Evolutionary conservation across 75 land plant genomes (phyloP).

Genomic region (Selaginella tamariscina): DNA sequence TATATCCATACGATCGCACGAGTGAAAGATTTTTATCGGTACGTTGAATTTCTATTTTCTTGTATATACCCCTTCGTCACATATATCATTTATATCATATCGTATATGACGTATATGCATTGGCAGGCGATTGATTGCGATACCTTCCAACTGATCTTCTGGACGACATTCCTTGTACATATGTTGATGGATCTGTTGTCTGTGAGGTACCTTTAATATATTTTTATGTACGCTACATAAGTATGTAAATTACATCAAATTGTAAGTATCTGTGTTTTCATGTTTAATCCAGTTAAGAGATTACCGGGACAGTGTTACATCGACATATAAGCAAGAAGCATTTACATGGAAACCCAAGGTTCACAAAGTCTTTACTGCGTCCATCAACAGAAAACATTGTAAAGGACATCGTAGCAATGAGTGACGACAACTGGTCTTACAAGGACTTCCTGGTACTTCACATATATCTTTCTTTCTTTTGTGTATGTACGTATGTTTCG

Average conservation of each 20-base stretch:
- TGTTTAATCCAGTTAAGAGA: constrained; percentile 60
- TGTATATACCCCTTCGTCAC: not conserved
- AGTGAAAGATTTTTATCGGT: constrained; percentile 67
- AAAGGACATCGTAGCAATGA: constrained; percentile 66
- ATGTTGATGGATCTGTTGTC: constrained; percentile 50
- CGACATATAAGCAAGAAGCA: constrained; percentile 20
- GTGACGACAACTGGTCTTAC: constrained; percentile 79
- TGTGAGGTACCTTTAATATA: constrained; percentile 56
- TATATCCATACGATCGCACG: constrained; percentile 76
- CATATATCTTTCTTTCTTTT: too few relatives aligned
- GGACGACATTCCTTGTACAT: constrained; percentile 81
- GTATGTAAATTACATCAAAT: not conserved
- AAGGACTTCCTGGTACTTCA: constrained; percentile 81
- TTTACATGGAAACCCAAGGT: constrained; percentile 33
- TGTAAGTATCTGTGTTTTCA: not conserved
- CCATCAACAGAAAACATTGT: constrained; percentile 80
- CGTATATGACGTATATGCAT: too few relatives aligned
- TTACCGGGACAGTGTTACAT: constrained; percentile 43
- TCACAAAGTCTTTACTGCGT: constrained; percentile 42
- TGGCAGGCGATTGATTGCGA: constrained; percentile 74
- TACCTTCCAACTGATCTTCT: constrained; percentile 69
- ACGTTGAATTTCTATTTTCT: constrained; percentile 18
- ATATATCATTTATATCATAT: too few relatives aligned
- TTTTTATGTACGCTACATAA: not conserved
- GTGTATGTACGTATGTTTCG: too few relatives aligned